Percentiles rank a stretch among this genome's conserved stretches.
Evolutionary conservation across 352 stramenopile species (phyloP).

Genomic region (Globisporangium emineosum): DNA sequence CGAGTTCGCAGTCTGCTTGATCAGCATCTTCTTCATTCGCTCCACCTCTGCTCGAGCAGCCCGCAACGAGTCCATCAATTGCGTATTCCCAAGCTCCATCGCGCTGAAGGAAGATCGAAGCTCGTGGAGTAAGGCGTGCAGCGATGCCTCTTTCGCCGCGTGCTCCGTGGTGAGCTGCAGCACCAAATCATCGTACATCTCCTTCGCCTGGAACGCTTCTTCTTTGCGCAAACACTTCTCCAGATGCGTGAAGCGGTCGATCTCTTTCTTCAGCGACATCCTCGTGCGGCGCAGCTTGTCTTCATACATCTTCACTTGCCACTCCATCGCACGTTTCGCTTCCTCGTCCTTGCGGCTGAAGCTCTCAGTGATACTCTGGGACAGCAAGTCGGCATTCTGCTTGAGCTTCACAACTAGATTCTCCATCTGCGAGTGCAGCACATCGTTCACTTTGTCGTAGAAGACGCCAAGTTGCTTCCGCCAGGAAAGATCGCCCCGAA

Average conservation of each 20-base stretch:
- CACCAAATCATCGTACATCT: conserved; percentile 42
- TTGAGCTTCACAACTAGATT: conserved; percentile 22
- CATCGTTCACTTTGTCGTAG: conserved; percentile 46
- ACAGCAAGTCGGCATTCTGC: conserved; percentile 30
- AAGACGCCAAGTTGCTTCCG: conserved; percentile 46
- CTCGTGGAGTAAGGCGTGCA: conserved; percentile 49
- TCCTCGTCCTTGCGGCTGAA: conserved; percentile 32
- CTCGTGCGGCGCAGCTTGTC: conserved; percentile 50
- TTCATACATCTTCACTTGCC: conserved; percentile 45
- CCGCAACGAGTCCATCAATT: conserved; percentile 52
- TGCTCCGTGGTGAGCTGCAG: conserved; percentile 43
- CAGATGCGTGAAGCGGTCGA: conserved; percentile 51
- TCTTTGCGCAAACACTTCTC: conserved; percentile 65
- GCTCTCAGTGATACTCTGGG: conserved; percentile 34
- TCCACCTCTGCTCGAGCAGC: conserved; percentile 38
- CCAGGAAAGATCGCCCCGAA: conserved; percentile 61
- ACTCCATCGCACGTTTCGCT: conserved; percentile 32
- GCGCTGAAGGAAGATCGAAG: conserved; percentile 42
- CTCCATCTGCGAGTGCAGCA: conserved; percentile 25
- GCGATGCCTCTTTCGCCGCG: conserved; percentile 31
- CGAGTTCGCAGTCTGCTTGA: conserved; percentile 17
- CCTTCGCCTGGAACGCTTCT: conserved; percentile 48
- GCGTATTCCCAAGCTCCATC: conserved; percentile 46
- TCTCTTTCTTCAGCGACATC: conserved; percentile 54
- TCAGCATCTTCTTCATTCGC: conserved; percentile 51